Base-by-base conservation (phyloP, 2,329 filamentous ascomycete genomes). In the Cercospora sp. region DNA sequence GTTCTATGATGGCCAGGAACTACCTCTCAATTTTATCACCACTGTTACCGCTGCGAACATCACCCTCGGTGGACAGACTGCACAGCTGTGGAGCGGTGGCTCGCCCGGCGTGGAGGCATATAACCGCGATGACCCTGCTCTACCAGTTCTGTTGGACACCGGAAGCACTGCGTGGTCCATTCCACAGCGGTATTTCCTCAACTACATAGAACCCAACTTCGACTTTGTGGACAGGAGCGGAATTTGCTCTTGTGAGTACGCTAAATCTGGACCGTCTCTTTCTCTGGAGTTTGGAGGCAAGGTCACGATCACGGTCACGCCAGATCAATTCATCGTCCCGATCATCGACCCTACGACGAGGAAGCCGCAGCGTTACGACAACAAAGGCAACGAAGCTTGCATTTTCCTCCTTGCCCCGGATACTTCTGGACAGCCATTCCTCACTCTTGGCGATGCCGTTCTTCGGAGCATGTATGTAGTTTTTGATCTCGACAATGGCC, bases 401-500 rank as follows among this genome's bases (percentile, higher is more conserved):
- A 62, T 70, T 0, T 75, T 77, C 70, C 70, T 77, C 58, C 67
- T 78, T 32, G 61, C 67, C 5, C 70, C 75, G 6, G 30, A 64
- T 32, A 69, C 61, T 28, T 61, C 62, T 30, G 68, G 62, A 9
- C 57, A 68, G 53, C 66, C 67, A 10, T 75, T 75, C 61, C 65
- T 70, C 7, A 75, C 73, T 9, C 65, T 78, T 1, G 77, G 77
- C 9, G 76, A 78, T 65, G 75, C 77, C 12, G 63, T 79, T 24
- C 69, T 79, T 10, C 66, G 76, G 10, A 73, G 72, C 59, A 77
- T 78, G 73, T 79, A 79, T 66, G 74, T 78, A 45, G 76, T 79
- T 63, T 79, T 75, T 63, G 77, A 79, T 61, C 75, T 79, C 51
- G 77, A 79, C 69, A 77, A 79, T 32, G 76, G 73, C 3, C 77